A percentile compares a stretch with the other conserved stretches of the same genome.
These are phyloP conservation scores for Leucocoprinus birnbaumii DNA, from an alignment of 768 basidiomycete species.

Conservation along the genomic window DNA sequence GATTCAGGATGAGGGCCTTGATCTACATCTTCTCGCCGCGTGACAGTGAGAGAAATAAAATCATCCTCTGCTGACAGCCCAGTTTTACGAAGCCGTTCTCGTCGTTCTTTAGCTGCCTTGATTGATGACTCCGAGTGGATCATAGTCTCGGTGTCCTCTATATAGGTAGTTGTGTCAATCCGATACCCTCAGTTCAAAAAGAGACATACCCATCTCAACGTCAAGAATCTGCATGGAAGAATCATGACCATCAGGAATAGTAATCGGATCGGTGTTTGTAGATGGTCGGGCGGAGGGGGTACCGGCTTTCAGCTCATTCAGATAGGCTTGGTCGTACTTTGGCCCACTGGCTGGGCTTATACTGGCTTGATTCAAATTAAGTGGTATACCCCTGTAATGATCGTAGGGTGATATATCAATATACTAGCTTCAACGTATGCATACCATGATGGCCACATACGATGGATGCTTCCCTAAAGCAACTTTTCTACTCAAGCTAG, in stretches of 20 bases:
- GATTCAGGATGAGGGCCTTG: conserved; percentile 85
- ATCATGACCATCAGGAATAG: conserved; percentile 44
- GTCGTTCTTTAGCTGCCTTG: conserved; percentile 68
- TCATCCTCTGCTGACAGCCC: conserved; percentile 54
- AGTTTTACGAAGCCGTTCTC: conserved; percentile 60
- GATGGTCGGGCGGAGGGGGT: conserved; percentile 58
- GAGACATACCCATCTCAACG: conserved; percentile 21
- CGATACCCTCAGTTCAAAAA: background rate
- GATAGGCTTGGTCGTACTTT: conserved; percentile 68
- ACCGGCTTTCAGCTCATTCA: conserved; percentile 76
- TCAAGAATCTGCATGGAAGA: conserved; percentile 30
- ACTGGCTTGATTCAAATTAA: conserved; percentile 52
- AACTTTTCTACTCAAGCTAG: conserved; percentile 67
- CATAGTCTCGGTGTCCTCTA: conserved; percentile 38
- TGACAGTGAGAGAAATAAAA: conserved; percentile 75
- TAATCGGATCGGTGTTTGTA: conserved; percentile 36
- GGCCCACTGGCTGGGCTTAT: conserved; percentile 54
- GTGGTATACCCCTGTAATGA: conserved; percentile 37
- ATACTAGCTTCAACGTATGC: conserved; percentile 3
- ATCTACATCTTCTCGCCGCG: conserved; percentile 47
- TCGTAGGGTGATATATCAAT: no score
- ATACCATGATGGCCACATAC: conserved; percentile 28
- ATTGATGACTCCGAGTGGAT: conserved; percentile 77
- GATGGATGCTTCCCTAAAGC: conserved; percentile 52
- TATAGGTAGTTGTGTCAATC: background rate